These are phyloP conservation scores for Komagataella pseudopastoris DNA, from an alignment of 805 yeast genomes.

Conservation along the genomic window DNA sequence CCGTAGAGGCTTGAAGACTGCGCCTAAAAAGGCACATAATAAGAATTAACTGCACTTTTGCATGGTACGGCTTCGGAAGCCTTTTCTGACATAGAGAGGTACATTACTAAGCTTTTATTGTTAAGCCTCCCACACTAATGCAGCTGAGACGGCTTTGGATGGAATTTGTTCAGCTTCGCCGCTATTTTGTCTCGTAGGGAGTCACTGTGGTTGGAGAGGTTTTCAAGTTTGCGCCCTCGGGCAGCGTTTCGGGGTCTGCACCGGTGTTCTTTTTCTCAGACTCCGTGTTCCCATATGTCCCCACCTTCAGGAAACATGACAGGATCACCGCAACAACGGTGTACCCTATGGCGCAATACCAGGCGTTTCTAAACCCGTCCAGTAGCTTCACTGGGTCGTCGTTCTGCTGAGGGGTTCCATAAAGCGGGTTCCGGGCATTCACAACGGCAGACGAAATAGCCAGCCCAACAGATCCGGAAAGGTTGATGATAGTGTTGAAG, in stretches of 20 bases:
- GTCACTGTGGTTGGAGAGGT: background rate
- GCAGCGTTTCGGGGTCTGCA: background rate
- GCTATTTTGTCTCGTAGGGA: background rate
- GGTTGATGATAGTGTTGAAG: constrained; percentile 28
- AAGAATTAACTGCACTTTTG: background rate
- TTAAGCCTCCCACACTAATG: background rate
- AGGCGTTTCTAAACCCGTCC: constrained; percentile 20
- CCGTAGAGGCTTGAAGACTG: background rate
- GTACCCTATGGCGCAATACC: constrained; percentile 24
- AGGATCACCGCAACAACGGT: constrained; percentile 13
- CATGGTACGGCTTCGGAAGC: background rate
- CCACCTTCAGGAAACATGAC: constrained; percentile 17
- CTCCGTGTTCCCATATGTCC: constrained; percentile 11
- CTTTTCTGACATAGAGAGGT: background rate
- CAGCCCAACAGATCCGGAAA: constrained; percentile 27
- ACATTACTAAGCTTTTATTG: background rate
- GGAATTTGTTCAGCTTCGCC: background rate
- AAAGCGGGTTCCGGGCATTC: constrained; percentile 16
- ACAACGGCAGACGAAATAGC: constrained; percentile 27
- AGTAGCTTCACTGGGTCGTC: constrained; percentile 13
- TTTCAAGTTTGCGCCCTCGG: background rate
- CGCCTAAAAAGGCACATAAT: background rate
- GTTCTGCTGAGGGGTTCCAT: constrained; percentile 15
- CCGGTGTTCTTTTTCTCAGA: background rate
- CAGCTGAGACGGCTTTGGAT: background rate